A percentile compares a stretch with the other conserved stretches of the same genome.
Conservation (phyloP, 495 filamentous ascomycete species). For the Talaromyces borbonicus region DNA sequence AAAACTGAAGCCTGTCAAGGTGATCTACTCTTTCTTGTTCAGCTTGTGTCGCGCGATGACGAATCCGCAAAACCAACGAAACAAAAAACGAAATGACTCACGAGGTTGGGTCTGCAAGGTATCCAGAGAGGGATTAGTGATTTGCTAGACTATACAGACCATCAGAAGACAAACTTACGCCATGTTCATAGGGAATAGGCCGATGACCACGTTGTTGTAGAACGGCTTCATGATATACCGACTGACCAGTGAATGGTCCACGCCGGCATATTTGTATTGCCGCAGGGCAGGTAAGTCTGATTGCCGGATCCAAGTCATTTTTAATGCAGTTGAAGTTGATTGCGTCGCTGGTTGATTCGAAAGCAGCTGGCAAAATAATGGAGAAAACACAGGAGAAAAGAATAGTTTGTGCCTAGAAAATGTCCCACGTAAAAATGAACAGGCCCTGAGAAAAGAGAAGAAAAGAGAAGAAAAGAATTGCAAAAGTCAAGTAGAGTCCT, state of each 20-base stretch:
- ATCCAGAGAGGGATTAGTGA: neutral
- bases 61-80: neutral
- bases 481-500: neutral
- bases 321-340: neutral
- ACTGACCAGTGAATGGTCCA: conserved; percentile 84
- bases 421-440: conserved; percentile 1
- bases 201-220: conserved; percentile 89
- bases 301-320: conserved; percentile 84
- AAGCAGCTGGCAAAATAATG: neutral
- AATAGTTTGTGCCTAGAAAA: conserved; percentile 7
- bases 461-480: neutral
- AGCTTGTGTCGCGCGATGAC: neutral
- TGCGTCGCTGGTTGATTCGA: conserved; percentile 3
- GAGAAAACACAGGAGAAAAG: conserved; percentile 6
- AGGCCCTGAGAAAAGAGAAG: conserved; percentile 10
- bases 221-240: conserved; percentile 92
- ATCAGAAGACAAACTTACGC: conserved; percentile 53
- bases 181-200: conserved; percentile 92
- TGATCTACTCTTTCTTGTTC: conserved; percentile 48
- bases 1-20: conserved; percentile 83
- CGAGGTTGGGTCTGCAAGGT: conserved; percentile 46
- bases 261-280: conserved; percentile 83
- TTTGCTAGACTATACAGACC: conserved; percentile 13
- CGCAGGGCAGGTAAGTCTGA: conserved; percentile 78
- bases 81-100: conserved; percentile 31